Evolutionary conservation across 2,329 filamentous ascomycete species (phyloP), one percentile per base, ranked within the genome.

Genomic region (Alternaria sp.): DNA sequence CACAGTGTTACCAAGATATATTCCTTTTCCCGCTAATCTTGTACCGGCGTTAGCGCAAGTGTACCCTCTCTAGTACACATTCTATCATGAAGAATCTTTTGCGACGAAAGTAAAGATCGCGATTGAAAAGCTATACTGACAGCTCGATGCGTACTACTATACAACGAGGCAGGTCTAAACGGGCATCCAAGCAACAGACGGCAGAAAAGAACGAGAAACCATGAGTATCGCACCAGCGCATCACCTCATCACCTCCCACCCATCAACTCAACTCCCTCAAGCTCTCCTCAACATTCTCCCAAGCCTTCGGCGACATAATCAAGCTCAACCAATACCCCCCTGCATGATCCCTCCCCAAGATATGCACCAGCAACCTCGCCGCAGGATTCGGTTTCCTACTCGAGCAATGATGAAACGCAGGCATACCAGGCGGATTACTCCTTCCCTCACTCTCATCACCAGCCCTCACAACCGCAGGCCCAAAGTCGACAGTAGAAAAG

Each of bases 401-500:
- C 21, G 32, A 44, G 15, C 61, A 59, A 43, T 70, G 25, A 66
- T 66, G 57, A 66, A 70, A 64, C 55, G 61, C 50, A 21, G 61
- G 52, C 3, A 63, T 65, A 12, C 63, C 67, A 13, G 66, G 59
- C 23, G 61, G 60, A 55, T 67, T 68, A 19, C 64, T 40, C 12
- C 21, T 61, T 28, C 30, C 30, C 19, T 26, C 8, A 10, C 36
- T 40, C 30, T 12, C 23, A 32, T 63, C 57, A 8, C 62, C 62
- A 2, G 57, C 49, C 21, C 64, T 47, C 21, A 71, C 40, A 23
- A 71, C 51, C 21, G 67, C 69, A 19, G 62, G 45, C 43, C 62
- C 56, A 40, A 71, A 71, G 47, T 71, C 81, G 7, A 73, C 59
- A 15, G 59, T 54, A 25, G 64, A 43, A 23, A 62, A 67, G 47